Evolutionary conservation across 306 rosid genomes (phyloP).

Genomic region (Vicia villosa): DNA sequence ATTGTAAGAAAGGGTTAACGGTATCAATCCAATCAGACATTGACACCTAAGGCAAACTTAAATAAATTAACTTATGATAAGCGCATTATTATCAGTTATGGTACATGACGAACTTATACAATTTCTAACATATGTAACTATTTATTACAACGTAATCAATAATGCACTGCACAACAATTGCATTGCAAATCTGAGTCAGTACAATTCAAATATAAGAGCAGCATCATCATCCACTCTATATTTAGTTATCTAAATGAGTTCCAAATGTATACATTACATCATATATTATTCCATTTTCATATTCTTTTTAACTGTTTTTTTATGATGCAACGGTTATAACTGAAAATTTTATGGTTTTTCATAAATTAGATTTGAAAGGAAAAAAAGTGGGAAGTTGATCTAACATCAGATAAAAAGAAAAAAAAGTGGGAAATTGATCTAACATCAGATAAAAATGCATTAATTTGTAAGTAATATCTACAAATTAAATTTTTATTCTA

Average conservation of each 20-base stretch:
- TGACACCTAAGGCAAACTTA: slow-evolving; percentile 21
- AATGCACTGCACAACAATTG: background rate
- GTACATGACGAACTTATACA: background rate
- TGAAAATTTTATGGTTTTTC: no score
- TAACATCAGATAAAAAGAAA: no score
- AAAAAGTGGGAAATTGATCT: no score
- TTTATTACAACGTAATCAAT: background rate
- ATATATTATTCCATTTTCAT: background rate
- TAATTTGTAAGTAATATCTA: no score
- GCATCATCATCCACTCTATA: background rate
- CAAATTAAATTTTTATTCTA: no score
- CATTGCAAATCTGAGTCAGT: slow-evolving; percentile 10
- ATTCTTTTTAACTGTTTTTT: background rate
- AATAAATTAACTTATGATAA: background rate
- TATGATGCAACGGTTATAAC: no score
- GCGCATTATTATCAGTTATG: slow-evolving; percentile 11
- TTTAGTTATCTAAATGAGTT: background rate
- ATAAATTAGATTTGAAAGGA: no score
- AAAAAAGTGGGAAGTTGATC: no score
- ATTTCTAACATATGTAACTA: background rate
- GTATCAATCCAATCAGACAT: slow-evolving; percentile 31
- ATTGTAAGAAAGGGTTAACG: slow-evolving; percentile 19
- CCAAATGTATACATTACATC: background rate
- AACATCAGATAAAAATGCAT: no score
- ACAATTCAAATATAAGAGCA: background rate